Evolutionary conservation across 257 asterid species (phyloP), one percentile per base, ranked within the genome.

Genomic region (Cinchona pubescens): DNA sequence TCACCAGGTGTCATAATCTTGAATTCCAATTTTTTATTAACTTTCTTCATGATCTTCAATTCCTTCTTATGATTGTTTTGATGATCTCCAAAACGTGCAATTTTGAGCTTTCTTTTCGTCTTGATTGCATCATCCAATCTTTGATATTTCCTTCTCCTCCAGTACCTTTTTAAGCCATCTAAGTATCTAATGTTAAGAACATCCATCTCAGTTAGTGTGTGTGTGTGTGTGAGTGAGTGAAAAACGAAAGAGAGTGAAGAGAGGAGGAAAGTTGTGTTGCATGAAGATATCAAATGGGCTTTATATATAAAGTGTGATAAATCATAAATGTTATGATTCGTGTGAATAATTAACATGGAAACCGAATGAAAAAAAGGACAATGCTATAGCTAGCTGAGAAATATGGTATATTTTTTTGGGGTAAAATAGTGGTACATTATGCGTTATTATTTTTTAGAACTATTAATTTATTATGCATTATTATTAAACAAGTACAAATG

Each of bases 61-160:
- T 38, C 43, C 2, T 45, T 42, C 34, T 7, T 7, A 16, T 49
- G 9, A 37, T 29, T 53, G 4, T 64, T 9, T 42, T 34, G 45
- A 55, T 23, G n/a, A 30, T 61, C 19, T 38, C 79, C 82, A 3
- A 79, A 69, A n/a, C 18, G 62, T 8, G 53, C 27, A 42, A 67
- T 40, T 30, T 61, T 61, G 13, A 73, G 37, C 29, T 59, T 73
- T 48, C 56, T 73, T 56, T 72, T 79, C 48, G 34, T 45, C 19
- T 53, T 68, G 7, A 5, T 30, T 34, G 61, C 59, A 73, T 79
- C 62, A 6, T 67, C 69, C 32, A 79, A 65, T 61, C 62, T 76
- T n/a, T 73, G 49, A 71, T 83, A 79, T 40, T 19, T 83, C 56
- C 56, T 71, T 7, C 76, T 73, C 75, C 78, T 74, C 67, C 71